Percentiles rank a stretch among this genome's conserved stretches.
phyloP scores from a whole-genome alignment of 129 eudicot species.

The Centaurea solstitialis region DNA sequence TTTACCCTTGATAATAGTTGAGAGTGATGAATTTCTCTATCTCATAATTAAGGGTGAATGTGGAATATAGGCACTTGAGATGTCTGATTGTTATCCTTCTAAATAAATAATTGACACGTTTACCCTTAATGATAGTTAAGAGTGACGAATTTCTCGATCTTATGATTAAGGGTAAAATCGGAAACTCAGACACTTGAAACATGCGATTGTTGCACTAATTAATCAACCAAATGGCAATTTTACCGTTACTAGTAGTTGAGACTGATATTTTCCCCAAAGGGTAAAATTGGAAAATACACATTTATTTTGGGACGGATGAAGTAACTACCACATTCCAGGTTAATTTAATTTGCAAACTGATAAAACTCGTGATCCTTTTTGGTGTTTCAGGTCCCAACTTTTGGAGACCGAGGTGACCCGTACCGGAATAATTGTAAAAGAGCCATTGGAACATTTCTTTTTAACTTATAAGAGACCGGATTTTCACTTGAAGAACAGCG shows the following conservation, averaged over 20 bases:
- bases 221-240: too few species aligned
- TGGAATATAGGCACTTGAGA: too few species aligned
- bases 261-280: too few species aligned
- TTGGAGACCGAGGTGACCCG: slow-evolving; percentile 84
- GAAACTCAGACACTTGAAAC: background rate
- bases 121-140: background rate
- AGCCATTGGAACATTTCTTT: slow-evolving; percentile 14
- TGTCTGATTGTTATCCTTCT: background rate
- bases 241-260: too few species aligned
- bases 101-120: background rate
- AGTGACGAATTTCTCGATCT: background rate
- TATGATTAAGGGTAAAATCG: background rate
- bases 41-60: too few species aligned
- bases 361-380: background rate
- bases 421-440: slow-evolving; percentile 6
- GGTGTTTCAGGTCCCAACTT: slow-evolving; percentile 64
- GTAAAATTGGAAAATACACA: background rate
- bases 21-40: too few species aligned
- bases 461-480: slow-evolving; percentile 7
- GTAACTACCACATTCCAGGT: background rate
- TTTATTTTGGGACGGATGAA: background rate
- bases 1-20: too few species aligned
- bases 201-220: too few species aligned
- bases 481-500: background rate
- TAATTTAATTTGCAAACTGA: background rate